Evolutionary conservation across 768 basidiomycete species (phyloP), one percentile per base, ranked within the genome.

Genomic region (Heimioporus sp.): DNA sequence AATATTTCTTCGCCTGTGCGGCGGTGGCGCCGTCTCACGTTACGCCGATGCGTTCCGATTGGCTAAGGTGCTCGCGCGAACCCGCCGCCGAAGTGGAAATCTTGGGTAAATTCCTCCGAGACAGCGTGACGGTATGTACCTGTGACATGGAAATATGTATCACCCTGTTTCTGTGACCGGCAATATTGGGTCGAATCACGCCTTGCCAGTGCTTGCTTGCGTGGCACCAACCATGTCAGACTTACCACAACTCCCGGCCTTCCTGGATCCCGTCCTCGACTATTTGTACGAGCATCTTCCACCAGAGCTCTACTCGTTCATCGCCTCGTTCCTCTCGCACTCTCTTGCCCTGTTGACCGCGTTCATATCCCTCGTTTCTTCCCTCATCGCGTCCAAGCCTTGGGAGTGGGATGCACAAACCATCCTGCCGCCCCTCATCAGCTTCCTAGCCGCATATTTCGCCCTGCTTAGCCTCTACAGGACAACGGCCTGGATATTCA

Each of bases 391-490:
- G 24, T 76, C 77, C 43, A 72, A 75, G 53, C 83, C 83, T 32
- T 71, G 74, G 57, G 74, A 80, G 56, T 89, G 86, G 86, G 79
- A 87, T 59, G 73, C 76, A 7, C 84, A 90, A 64, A 78, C 77
- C 28, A 63, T 90, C 43, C 62, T 92, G 17, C 88, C 90, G 9
- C 90, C 90, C 1, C 69, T 91, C 62, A 80, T 92, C 62, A 85
- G 80, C 53, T 67, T 92, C 30, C 67, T 91, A 46, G 76, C 79
- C 5, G 84, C 87, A 17, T 92, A 92, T 68, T 76, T 90, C 53
- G 87, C 87, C 4, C 74, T 92, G n/a, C 55, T 84, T 38, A 88
- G 83, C 64, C 68, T 90, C 47, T 90, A 90, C 70, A 85, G 87
- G 53, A 91, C 90, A 5, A 85, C 89, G 12, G 78, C 77, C 20